Conservation (phyloP, 352 stramenopile genomes). For the Phytophthora meadii region DNA sequence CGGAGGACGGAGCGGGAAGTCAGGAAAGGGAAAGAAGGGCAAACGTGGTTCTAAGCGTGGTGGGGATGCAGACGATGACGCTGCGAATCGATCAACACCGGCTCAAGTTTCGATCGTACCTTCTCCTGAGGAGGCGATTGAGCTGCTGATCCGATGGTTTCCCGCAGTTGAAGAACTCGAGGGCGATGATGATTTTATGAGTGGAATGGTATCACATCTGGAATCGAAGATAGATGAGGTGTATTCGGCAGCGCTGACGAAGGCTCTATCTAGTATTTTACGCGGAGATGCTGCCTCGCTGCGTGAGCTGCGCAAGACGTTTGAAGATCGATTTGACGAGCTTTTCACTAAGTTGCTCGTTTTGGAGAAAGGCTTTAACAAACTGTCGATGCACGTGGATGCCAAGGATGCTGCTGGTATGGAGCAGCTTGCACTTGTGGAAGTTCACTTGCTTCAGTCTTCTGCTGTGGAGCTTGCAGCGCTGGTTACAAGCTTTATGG, state of each 20-base stretch:
- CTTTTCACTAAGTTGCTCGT: conserved; percentile 52
- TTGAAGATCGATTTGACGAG: conserved; percentile 84
- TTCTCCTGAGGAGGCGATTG: conserved; percentile 45
- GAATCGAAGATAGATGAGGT: conserved; percentile 50
- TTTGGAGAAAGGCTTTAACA: conserved; percentile 75
- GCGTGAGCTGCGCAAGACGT: conserved; percentile 71
- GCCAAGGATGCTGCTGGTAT: conserved; percentile 45
- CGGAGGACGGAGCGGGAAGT: conserved; percentile 30
- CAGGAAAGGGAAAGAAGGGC: conserved; percentile 53
- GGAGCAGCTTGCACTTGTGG: conserved; percentile 59
- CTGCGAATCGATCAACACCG: conserved; percentile 10
- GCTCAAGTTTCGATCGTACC: conserved; percentile 53
- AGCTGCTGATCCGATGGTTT: conserved; percentile 61
- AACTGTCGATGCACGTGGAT: conserved; percentile 69
- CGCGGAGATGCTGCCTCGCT: conserved; percentile 77
- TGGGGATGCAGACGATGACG: conserved; percentile 24
- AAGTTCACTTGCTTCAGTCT: conserved; percentile 63
- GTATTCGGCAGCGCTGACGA: conserved; percentile 57
- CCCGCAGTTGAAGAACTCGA: conserved; percentile 51
- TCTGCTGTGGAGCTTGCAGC: conserved; percentile 57
- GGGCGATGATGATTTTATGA: conserved; percentile 76
- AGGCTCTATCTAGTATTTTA: conserved; percentile 68
- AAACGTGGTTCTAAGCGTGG: conserved; percentile 50
- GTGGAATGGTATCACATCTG: conserved; percentile 54
- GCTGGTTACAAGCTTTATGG: conserved; percentile 73